These are phyloP conservation scores for Bombardia bombarda DNA, from an alignment of 495 filamentous ascomycete genomes.

Conservation along the genomic window DNA sequence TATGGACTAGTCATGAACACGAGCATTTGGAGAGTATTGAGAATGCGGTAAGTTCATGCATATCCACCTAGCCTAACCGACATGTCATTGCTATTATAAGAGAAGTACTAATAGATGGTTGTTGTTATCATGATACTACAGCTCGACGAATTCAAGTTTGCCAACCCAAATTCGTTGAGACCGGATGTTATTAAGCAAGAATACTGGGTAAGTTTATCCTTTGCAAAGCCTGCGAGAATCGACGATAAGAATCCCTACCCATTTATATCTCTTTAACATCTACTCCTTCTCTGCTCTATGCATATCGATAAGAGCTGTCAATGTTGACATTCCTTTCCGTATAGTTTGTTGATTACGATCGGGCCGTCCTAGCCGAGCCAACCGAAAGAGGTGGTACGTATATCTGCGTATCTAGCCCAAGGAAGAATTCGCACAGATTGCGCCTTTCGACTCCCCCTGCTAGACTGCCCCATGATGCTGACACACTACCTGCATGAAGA, in stretches of 20 bases:
- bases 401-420: too few species aligned
- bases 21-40: background rate
- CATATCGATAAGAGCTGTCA: too few species aligned
- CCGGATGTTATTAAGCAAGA: background rate
- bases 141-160: background rate
- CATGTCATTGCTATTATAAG: background rate
- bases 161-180: background rate
- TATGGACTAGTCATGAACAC: background rate
- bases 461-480: too few species aligned
- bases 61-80: background rate
- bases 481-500: background rate
- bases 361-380: too few species aligned
- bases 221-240: too few species aligned
- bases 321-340: too few species aligned
- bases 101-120: background rate
- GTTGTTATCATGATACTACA: background rate
- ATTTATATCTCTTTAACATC: too few species aligned
- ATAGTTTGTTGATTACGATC: too few species aligned
- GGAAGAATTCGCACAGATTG: too few species aligned
- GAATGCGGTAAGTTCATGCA: background rate
- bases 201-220: constrained; percentile 1
- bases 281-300: too few species aligned
- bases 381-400: too few species aligned
- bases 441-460: background rate
- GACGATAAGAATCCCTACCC: too few species aligned